phyloP scores from a whole-genome alignment of 2,329 filamentous ascomycete species.

The Fusarium ambrosium region DNA sequence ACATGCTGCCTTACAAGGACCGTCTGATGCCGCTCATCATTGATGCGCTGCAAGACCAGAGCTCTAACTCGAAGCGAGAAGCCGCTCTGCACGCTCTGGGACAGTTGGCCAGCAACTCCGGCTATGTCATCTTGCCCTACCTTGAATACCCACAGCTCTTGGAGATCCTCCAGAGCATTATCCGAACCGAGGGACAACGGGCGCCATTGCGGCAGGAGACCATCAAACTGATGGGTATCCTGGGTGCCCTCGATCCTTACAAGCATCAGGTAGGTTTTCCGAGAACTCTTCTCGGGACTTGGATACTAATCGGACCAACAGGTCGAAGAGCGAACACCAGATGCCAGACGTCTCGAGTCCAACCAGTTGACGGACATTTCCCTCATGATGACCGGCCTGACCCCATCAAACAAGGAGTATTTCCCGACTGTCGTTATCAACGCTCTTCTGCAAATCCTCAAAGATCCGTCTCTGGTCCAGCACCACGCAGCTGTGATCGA shows the following conservation, averaged over 20 bases:
- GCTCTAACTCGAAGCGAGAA: constrained; percentile 89
- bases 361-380: constrained; percentile 90
- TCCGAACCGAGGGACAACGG: constrained; percentile 88
- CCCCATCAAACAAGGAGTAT: constrained; percentile 97
- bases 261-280: constrained; percentile 78
- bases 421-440: constrained; percentile 99
- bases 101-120: constrained; percentile 93
- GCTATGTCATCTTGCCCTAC: constrained; percentile 97
- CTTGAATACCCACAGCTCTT: constrained; percentile 94
- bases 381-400: constrained; percentile 96
- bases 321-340: constrained; percentile 89
- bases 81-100: constrained; percentile 91
- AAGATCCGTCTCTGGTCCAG: constrained; percentile 88
- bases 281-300: neutral
- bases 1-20: constrained; percentile 93
- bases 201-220: constrained; percentile 91
- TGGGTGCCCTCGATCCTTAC: constrained; percentile 95
- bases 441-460: constrained; percentile 90
- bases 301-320: constrained; percentile 61
- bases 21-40: constrained; percentile 96
- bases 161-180: constrained; percentile 92
- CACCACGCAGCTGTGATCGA: constrained; percentile 96
- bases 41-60: constrained; percentile 92
- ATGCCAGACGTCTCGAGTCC: constrained; percentile 74
- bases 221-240: constrained; percentile 94